Percentiles rank a stretch among this genome's conserved stretches.
Conservation (phyloP, 192 early-diverging fungal species). For the Lunasporangiospora selenospora region DNA sequence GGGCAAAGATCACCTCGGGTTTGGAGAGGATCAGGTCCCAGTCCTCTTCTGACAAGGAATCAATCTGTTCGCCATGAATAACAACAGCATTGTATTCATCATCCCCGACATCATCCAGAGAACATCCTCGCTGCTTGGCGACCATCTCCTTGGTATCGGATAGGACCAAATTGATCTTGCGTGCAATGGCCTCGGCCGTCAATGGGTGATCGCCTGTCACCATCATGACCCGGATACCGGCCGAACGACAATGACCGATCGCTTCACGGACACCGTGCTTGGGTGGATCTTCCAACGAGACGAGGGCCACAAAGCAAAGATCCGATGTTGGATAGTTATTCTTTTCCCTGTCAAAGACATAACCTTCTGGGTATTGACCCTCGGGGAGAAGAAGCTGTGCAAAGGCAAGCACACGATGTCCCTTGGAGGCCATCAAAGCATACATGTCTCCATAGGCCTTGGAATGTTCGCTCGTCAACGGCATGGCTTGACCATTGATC, state of each 20-base stretch:
- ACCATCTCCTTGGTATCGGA: constrained; percentile 85
- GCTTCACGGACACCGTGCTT: constrained; percentile 98
- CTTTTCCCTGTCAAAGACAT: constrained; percentile 76
- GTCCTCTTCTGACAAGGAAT: constrained; percentile 76
- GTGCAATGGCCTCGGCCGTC: constrained; percentile 94
- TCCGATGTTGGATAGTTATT: constrained; percentile 74
- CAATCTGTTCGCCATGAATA: constrained; percentile 90
- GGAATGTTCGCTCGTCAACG: constrained; percentile 70
- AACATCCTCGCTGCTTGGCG: constrained; percentile 68
- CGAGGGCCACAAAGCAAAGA: constrained; percentile 83
- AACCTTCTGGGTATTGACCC: constrained; percentile 71
- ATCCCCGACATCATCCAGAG: constrained; percentile 69
- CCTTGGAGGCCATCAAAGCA: constrained; percentile 88
- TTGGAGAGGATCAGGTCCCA: constrained; percentile 95
- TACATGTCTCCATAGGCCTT: constrained; percentile 77
- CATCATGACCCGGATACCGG: constrained; percentile 98
- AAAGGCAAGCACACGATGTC: constrained; percentile 96
- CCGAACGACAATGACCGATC: constrained; percentile 87
- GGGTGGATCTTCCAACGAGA: constrained; percentile 93
- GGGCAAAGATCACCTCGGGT: constrained; percentile 94
- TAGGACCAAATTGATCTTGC: constrained; percentile 95
- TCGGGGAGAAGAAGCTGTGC: constrained; percentile 76
- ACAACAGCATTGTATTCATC: constrained; percentile 88
- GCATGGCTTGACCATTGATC: constrained; percentile 53
- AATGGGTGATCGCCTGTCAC: constrained; percentile 96